Percentiles rank a stretch among this genome's conserved stretches.
Evolutionary conservation across 2,329 filamentous ascomycete species (phyloP).

Genomic region (Botrytis cinerea): DNA sequence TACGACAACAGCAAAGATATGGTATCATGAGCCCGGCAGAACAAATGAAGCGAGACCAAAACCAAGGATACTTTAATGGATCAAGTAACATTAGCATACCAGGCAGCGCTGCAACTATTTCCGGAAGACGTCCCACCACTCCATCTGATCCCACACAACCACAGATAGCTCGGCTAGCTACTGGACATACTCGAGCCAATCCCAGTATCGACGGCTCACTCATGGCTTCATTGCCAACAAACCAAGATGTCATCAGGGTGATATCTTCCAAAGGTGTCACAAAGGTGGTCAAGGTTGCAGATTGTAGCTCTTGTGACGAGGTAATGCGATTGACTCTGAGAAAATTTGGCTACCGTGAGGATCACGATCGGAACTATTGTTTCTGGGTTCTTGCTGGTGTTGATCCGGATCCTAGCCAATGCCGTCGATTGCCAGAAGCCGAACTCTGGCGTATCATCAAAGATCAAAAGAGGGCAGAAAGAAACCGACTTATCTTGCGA

Average conservation of each 20-base stretch:
- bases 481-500: slow-evolving; percentile 85
- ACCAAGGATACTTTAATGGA: slow-evolving; percentile 55
- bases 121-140: slow-evolving; percentile 58
- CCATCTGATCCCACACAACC: slow-evolving; percentile 56
- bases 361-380: slow-evolving; percentile 92
- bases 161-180: slow-evolving; percentile 62
- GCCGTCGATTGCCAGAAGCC: slow-evolving; percentile 78
- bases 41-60: slow-evolving; percentile 51
- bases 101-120: slow-evolving; percentile 52
- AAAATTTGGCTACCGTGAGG: slow-evolving; percentile 85
- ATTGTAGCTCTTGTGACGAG: slow-evolving; percentile 88
- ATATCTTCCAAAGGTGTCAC: slow-evolving; percentile 90
- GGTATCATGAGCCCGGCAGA: slow-evolving; percentile 60
- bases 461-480: slow-evolving; percentile 79
- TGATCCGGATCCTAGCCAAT: slow-evolving; percentile 79
- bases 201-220: slow-evolving; percentile 84
- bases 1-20: slow-evolving; percentile 53
- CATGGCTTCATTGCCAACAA: slow-evolving; percentile 80
- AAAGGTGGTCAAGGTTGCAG: slow-evolving; percentile 90
- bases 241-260: slow-evolving; percentile 87
- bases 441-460: slow-evolving; percentile 92
- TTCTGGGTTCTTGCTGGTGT: slow-evolving; percentile 90
- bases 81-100: slow-evolving; percentile 48
- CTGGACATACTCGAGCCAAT: slow-evolving; percentile 73
- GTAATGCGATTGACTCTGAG: slow-evolving; percentile 86